Conservation (phyloP, 129 eudicot genomes). For the Artemisia tridentata region DNA sequence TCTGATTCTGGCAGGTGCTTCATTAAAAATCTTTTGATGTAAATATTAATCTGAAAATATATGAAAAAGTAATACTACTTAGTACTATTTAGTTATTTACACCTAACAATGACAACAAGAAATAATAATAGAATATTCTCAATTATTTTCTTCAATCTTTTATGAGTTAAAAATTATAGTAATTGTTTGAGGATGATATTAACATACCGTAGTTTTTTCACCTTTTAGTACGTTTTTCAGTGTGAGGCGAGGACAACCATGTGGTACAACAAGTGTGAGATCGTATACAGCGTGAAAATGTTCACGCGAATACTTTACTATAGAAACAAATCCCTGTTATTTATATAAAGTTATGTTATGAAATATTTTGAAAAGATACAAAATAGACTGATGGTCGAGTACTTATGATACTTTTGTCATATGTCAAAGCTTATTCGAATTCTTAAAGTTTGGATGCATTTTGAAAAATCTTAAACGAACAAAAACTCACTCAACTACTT, state of each 20-base stretch:
- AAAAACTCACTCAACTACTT: no score
- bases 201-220: conserved; percentile 11
- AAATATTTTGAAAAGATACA: no score
- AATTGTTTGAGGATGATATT: background rate
- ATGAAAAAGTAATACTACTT: background rate
- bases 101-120: background rate
- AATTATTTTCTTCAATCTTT: background rate
- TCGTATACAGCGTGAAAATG: conserved; percentile 14
- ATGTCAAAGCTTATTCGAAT: no score
- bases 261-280: conserved; percentile 16
- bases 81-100: no score
- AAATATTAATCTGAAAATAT: conserved; percentile 6
- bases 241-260: conserved; percentile 5
- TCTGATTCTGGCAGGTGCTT: conserved; percentile 15
- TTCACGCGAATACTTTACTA: conserved; percentile 11
- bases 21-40: conserved; percentile 14
- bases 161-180: background rate
- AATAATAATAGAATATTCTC: background rate
- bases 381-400: no score
- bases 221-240: conserved; percentile 12
- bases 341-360: no score
- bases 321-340: conserved; percentile 15
- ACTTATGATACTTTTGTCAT: no score
- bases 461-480: no score
- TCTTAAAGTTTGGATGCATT: no score